Base-by-base conservation (phyloP, 2,329 filamentous ascomycete species). In the Xylariaceae sp. region DNA sequence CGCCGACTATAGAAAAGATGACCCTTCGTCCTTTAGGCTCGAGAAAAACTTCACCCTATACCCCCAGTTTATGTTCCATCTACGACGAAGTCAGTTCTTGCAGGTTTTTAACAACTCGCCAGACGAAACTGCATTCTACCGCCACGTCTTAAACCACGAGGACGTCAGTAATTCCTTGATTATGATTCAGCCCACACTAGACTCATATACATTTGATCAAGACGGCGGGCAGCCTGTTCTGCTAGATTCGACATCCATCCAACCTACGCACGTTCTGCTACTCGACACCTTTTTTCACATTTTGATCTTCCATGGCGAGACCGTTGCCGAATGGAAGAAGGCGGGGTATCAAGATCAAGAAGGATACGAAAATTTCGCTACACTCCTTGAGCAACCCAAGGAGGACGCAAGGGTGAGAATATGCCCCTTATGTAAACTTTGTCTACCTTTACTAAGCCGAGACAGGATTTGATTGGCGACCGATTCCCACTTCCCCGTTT, bases 271-370 rank as follows among this genome's bases (percentile, higher is more conserved):
- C 57, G 89, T 97, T 57, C 81, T 99, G 49, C 84, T 99, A 8
- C 85, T 99, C 53, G 94, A 99, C 67, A 97, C 94, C 0, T 99
- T 99, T 79, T 99, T 99, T 82, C 94, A 99, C 71, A 99, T 99
- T 59, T 83, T 99, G 53, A 99, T 99, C 65, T 99, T 97, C 82
- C 91, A 99, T 67, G 94, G 94, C 60, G 92, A 99, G 77, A 97
- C 92, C 0, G 88, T 97, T 72, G 94, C 94, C 0, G 91, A 96
- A 70, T 99, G 94, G 94, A 86, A 91, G 62, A 97, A 99, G 73
- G 91, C 91, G 19, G 94, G 94, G 1, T 99, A 99, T 69, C 94
- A 99, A 65, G 91, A 96, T 2, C 92, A 97, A 72, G 92, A 96
- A 69, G 94, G 94, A 7, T 99, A 99, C 68, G 94, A 97, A 72